A percentile compares a stretch with the other conserved stretches of the same genome.
Conservation (phyloP, 2,329 filamentous ascomycete species). For the Podosphaera xanthii region DNA sequence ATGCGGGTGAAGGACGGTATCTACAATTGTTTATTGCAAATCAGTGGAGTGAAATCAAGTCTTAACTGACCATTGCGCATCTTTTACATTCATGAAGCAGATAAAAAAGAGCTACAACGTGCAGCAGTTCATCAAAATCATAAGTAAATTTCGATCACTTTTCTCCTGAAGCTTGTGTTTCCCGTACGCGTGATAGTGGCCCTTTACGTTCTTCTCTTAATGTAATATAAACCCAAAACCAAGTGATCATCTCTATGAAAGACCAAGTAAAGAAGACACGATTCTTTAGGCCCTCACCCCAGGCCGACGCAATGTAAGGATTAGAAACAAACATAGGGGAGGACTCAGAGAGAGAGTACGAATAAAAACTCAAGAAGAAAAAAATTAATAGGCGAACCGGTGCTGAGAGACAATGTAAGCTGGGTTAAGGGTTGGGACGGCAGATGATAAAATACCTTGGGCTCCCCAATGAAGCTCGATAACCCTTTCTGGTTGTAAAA, state of each 20-base stretch:
- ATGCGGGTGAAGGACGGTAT: too few species aligned
- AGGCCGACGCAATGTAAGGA: slow-evolving; percentile 22
- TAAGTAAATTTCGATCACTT: slow-evolving; percentile 11
- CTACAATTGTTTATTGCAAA: too few species aligned
- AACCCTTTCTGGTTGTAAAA: slow-evolving; percentile 46
- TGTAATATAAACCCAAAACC: slow-evolving; percentile 69
- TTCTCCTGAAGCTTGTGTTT: slow-evolving; percentile 18
- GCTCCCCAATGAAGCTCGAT: slow-evolving; percentile 37
- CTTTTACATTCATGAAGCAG: too few species aligned
- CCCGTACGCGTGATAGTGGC: slow-evolving; percentile 14
- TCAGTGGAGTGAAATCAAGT: too few species aligned
- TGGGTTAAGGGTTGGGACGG: slow-evolving; percentile 17
- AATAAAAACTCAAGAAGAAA: slow-evolving; percentile 37
- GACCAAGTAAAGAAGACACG: slow-evolving; percentile 65
- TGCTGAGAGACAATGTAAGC: slow-evolving; percentile 16
- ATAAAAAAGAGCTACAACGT: neutral
- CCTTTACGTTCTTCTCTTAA: slow-evolving; percentile 37
- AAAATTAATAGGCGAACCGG: slow-evolving; percentile 43
- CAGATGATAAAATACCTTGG: slow-evolving; percentile 32
- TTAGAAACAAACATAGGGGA: slow-evolving; percentile 24
- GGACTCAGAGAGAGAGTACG: slow-evolving; percentile 33
- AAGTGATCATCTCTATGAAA: slow-evolving; percentile 62
- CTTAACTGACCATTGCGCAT: too few species aligned
- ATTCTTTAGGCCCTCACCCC: slow-evolving; percentile 54
- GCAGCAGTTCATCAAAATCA: neutral